phyloP scores from a whole-genome alignment of 1,284 basidiomycete genomes.

The Ceratobasidium sp. region DNA sequence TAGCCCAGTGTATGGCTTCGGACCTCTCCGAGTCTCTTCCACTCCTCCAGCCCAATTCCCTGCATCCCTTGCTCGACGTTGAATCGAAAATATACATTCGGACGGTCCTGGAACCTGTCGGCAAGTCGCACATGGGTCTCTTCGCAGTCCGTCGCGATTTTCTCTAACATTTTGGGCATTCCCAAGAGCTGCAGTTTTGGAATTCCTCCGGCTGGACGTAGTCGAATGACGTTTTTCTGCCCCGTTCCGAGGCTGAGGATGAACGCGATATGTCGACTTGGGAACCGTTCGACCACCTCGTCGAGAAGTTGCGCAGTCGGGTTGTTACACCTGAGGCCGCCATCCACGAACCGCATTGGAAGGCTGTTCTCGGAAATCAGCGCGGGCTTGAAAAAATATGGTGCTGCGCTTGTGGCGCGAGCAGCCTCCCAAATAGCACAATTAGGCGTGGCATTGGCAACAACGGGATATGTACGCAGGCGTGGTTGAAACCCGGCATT shows the following conservation, averaged over 20 bases:
- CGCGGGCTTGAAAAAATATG: not conserved
- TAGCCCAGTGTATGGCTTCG: not conserved
- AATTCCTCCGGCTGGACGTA: not conserved
- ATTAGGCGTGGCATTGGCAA: not conserved
- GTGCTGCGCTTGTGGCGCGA: constrained; percentile 10
- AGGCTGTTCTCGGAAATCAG: not conserved
- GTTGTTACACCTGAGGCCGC: constrained; percentile 13
- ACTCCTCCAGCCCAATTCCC: constrained; percentile 1
- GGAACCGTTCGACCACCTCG: not conserved
- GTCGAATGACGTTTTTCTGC: not conserved
- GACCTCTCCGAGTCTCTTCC: constrained; percentile 6
- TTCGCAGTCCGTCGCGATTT: constrained; percentile 22
- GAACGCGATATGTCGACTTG: not conserved
- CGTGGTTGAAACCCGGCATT: not conserved
- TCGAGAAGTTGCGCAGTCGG: not conserved
- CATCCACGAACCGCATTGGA: not conserved
- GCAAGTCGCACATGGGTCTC: not conserved
- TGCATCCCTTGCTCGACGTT: constrained; percentile 32
- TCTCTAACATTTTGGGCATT: not conserved
- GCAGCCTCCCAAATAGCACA: constrained; percentile 25
- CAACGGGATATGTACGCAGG: constrained; percentile 3
- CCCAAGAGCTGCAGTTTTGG: not conserved
- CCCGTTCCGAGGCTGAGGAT: constrained; percentile 21
- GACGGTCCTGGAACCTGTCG: not conserved
- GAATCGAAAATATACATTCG: constrained; percentile 16